A percentile compares a stretch with the other conserved stretches of the same genome.
phyloP scores from a whole-genome alignment of 225 moss, liverwort and hornwort genomes.

The Thuidium tamariscinum region DNA sequence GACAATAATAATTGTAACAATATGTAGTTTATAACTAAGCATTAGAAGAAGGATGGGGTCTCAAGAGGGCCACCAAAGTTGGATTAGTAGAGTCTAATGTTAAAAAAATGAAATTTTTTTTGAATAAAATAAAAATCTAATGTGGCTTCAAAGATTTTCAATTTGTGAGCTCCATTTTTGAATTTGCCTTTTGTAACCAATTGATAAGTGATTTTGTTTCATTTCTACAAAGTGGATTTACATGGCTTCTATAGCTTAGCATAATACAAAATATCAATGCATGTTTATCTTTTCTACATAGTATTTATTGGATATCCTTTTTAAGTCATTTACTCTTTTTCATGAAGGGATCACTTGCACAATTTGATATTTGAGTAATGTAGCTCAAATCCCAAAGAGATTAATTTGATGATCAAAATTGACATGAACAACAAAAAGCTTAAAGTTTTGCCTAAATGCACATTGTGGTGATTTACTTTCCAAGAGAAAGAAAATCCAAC shows the following conservation, averaged over 20 bases:
- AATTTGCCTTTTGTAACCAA: background rate
- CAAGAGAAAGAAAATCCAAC: background rate
- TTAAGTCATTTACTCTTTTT: background rate
- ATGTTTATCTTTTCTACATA: fast-evolving
- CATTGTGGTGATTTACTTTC: background rate
- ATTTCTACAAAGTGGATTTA: background rate
- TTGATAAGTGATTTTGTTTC: background rate
- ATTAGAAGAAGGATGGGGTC: too few species aligned
- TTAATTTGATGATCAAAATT: background rate
- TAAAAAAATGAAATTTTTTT: too few species aligned
- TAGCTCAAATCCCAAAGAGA: background rate
- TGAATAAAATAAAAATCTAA: too few species aligned
- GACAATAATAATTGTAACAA: too few species aligned
- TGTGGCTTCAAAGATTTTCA: background rate
- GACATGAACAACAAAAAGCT: background rate
- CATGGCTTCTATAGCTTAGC: background rate
- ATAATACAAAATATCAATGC: background rate
- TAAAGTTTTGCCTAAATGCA: background rate
- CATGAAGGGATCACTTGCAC: fast-evolving
- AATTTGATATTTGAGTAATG: background rate
- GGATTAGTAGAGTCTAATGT: too few species aligned
- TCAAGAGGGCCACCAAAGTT: too few species aligned
- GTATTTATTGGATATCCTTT: background rate
- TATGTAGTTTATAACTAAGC: too few species aligned
- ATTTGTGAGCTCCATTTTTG: fast-evolving